Base-by-base conservation (phyloP, 208 protist species). In the Trypanosoma rangeli region DNA sequence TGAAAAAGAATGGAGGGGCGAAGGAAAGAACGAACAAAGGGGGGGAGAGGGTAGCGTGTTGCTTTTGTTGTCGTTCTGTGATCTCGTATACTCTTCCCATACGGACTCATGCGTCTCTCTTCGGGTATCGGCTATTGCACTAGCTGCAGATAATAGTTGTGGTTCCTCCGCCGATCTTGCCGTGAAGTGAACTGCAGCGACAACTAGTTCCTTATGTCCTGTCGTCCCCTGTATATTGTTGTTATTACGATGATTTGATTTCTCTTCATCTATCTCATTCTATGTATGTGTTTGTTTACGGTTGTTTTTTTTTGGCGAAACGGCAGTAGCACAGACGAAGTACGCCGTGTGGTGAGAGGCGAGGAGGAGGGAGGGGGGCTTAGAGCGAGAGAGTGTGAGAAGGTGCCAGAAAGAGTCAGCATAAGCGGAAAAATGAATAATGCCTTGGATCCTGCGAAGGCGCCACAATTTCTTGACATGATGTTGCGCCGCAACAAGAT, bases 401-500 rank as follows among this genome's bases (percentile, higher is more conserved):
- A 24, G 9, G n/a, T 5, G 10, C 1, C 1, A 53, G n/a, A 53
- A 26, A 24, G n/a, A 53, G 22, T 53, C 3, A 53, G 7, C 33
- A 37, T 2, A 0, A 24, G 49, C 9, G 22, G 16, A 9, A 72
- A 26, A 8, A 83, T 86, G 75, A 79, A 69, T 54, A 74, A 57
- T 22, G 76, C 71, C 10, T 62, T 92, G 5, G 85, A 90, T 58
- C 84, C 85, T 5, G 68, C 85, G 15, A 84, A 79, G 44, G 83
- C 89, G 16, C 76, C 84, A 54, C 84, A 95, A 66, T 95, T 95
- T 68, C 78, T 95, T 33, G 84, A 92, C 65, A 79, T 57, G 49
- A 92, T 95, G 87, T 57, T 94, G 70, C 75, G 80, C 1, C 79
- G 82, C 57, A 93, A 95, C 62, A 75, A 74, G 53, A 84, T 94